Conservation (phyloP, 1,284 basidiomycete genomes). For the Sanghuangporus baumii region DNA sequence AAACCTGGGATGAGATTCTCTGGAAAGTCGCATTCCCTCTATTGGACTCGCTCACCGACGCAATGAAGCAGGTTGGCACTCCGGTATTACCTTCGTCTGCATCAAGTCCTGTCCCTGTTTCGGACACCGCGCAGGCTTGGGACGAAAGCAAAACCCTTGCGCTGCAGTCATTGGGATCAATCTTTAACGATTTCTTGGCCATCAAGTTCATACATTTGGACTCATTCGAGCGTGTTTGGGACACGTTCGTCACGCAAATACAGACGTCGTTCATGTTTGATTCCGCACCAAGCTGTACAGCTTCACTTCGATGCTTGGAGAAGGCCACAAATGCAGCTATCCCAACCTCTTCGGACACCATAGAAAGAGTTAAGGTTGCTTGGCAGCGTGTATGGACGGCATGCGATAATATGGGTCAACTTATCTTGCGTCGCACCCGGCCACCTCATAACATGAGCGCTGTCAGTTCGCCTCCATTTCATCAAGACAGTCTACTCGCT, state of each 20-base stretch:
- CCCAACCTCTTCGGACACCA: conserved; percentile 35
- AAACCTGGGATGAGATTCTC: conserved; percentile 84
- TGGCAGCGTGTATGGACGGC: conserved; percentile 67
- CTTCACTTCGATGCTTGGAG: conserved; percentile 78
- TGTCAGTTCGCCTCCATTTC: conserved; percentile 47
- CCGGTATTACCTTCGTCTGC: conserved; percentile 10
- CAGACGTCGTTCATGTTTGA: conserved; percentile 67
- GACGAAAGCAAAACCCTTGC: conserved; percentile 88
- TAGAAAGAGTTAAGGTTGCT: conserved; percentile 40
- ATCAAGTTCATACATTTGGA: conserved; percentile 68
- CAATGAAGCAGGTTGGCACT: conserved; percentile 39
- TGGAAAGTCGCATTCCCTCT: conserved; percentile 90
- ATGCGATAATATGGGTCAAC: conserved; percentile 61
- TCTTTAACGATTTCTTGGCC: conserved; percentile 76
- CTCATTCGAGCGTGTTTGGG: conserved; percentile 68
- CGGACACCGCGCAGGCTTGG: conserved; percentile 43
- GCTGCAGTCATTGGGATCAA: conserved; percentile 76
- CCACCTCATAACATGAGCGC: conserved; percentile 18
- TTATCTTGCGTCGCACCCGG: conserved; percentile 33
- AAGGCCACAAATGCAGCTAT: conserved; percentile 60
- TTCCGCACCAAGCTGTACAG: conserved; percentile 64
- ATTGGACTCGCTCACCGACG: conserved; percentile 63
- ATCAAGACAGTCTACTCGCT: conserved; percentile 83
- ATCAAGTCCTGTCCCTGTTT: conserved; percentile 15
- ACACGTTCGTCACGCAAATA: conserved; percentile 64